Base-by-base conservation (phyloP, 2,329 filamentous ascomycete genomes). In the Grosmannia serpens region DNA sequence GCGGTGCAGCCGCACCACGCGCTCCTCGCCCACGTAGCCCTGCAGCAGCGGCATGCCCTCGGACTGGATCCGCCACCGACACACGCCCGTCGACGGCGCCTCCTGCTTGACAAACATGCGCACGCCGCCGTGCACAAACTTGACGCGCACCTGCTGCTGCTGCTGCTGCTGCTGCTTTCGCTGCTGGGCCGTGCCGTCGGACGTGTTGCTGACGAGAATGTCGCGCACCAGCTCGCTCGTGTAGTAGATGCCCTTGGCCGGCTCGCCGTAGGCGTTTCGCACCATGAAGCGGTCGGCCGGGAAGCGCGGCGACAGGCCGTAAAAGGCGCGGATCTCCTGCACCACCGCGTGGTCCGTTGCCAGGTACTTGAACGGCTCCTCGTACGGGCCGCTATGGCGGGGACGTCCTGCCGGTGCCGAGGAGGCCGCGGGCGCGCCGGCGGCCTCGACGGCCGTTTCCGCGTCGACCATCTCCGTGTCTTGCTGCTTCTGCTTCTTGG, bases 41-140 rank as follows among this genome's bases (percentile, higher is more conserved):
- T 96, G 88, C 41, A 96, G 78, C 64, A 99, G 91, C 11, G 88
- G 85, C 75, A 99, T 84, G 27, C 94, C 94, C 72, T 99, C 94
- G 15, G 87, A 88, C 77, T 99, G 94, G 66, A 99, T 94, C 53
- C 94, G 85, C 94, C 94, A 99, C 60, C 87, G 83, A 75, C 91
- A 96, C 38, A 94, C 87, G 58, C 91, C 87, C 41, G 87, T 85
- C 6, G 86, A 88, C 60, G 95, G 91, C 0, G 89, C 87, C 68
- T 96, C 91, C 71, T 97, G 92, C 77, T 95, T 96, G 78, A 97
- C 94, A 70, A 95, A 99, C 90, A 97, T 97, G 75, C 95, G 95
- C 38, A 99, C 91, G 63, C 94, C 94, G 55, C 88, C 92, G 73
- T 99, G 94, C 55, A 99, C 88, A 69, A 99, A 96, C 70, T 94